A percentile compares a stretch with the other conserved stretches of the same genome.
Evolutionary conservation across 495 filamentous ascomycete species (phyloP).

Genomic region (Penicillium maclennaniae): DNA sequence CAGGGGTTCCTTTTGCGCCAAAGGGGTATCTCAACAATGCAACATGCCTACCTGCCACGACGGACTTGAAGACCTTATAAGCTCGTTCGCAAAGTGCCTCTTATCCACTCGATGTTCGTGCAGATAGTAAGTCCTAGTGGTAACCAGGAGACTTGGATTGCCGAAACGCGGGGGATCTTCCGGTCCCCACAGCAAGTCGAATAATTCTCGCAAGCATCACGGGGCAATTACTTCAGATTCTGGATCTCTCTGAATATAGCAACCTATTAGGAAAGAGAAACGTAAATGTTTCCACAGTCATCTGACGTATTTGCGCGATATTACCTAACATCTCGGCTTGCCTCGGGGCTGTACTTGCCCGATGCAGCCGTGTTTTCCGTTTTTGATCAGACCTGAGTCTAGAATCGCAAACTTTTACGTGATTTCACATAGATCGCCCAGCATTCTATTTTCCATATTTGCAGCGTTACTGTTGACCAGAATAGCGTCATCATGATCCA

Average conservation of each 20-base stretch:
- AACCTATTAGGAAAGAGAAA: constrained; percentile 1
- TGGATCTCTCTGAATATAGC: neutral
- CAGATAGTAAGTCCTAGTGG: neutral
- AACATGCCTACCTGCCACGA: too few species aligned
- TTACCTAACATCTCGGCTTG: constrained; percentile 13
- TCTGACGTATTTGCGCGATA: constrained; percentile 12
- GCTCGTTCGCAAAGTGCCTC: too few species aligned
- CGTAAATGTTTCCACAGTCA: constrained; percentile 8
- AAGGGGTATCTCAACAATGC: too few species aligned
- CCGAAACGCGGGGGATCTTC: neutral
- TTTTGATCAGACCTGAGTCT: constrained; percentile 5
- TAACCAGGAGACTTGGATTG: neutral
- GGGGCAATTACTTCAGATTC: constrained; percentile 3
- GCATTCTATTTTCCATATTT: neutral
- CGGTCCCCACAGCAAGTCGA: neutral
- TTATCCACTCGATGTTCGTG: too few species aligned
- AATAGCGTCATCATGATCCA: constrained; percentile 21
- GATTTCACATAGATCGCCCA: constrained; percentile 2
- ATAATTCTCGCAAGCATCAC: constrained; percentile 3
- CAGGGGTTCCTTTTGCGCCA: too few species aligned
- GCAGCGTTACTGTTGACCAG: neutral
- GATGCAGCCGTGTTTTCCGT: constrained; percentile 5
- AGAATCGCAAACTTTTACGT: constrained; percentile 13
- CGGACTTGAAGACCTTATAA: too few species aligned
- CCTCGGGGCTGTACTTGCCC: constrained; percentile 10